Conservation (phyloP, 495 filamentous ascomycete genomes). For the Aspergillus asperescens region DNA sequence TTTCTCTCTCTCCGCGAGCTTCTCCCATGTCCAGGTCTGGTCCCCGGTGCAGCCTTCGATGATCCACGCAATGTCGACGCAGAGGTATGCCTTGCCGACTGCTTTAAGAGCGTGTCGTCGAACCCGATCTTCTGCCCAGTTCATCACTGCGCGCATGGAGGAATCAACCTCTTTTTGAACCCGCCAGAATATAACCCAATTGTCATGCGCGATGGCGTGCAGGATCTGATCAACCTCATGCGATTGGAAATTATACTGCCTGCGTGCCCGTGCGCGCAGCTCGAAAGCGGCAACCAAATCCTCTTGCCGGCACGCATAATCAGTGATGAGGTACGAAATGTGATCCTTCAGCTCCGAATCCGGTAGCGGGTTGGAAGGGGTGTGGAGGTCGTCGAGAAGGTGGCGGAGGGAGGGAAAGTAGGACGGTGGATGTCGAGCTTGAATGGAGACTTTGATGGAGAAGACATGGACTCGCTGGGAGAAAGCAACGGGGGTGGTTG, state of each 20-base stretch:
- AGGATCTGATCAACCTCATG: constrained; percentile 61
- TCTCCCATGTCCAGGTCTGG: constrained; percentile 67
- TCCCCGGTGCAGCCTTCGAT: constrained; percentile 46
- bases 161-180: constrained; percentile 67
- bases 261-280: constrained; percentile 43
- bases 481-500: constrained; percentile 56
- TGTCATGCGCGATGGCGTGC: constrained; percentile 65
- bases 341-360: constrained; percentile 69
- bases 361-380: constrained; percentile 53
- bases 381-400: constrained; percentile 67
- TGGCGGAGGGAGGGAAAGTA: constrained; percentile 84
- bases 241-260: constrained; percentile 52
- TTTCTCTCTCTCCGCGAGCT: constrained; percentile 55
- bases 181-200: constrained; percentile 75
- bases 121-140: constrained; percentile 68
- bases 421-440: constrained; percentile 72
- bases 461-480: constrained; percentile 69
- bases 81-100: constrained; percentile 76
- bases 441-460: constrained; percentile 75
- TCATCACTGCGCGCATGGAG: constrained; percentile 69
- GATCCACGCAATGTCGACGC: constrained; percentile 52
- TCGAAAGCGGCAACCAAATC: constrained; percentile 67
- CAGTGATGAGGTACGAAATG: constrained; percentile 73
- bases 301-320: constrained; percentile 79
- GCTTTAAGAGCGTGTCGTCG: constrained; percentile 72